Evolutionary conservation across 2,329 filamentous ascomycete species (phyloP), one percentile per base, ranked within the genome.

Genomic region (Exophiala sp.): DNA sequence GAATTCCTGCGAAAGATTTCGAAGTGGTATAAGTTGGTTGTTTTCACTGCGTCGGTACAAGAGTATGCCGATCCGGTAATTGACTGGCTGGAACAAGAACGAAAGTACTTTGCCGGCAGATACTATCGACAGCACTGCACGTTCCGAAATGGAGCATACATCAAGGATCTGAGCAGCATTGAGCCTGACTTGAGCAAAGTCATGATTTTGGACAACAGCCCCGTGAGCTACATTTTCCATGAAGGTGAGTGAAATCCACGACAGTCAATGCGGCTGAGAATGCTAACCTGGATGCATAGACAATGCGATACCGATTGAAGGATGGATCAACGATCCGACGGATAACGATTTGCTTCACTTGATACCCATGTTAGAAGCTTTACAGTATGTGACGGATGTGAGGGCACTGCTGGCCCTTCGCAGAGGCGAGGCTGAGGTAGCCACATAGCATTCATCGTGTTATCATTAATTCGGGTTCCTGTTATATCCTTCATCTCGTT

Each of bases 61-160:
- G 94, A 99, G 71, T 99, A 99, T 67, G 94, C 94, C 53, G 94
- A 99, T 71, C 94, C 94, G 0, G 94, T 99, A 52, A 97, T 99
- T 68, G 94, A 99, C 78, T 97, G 91, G 91, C 81, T 99, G 56
- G 94, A 99, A 73, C 86, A 90, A 62, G 94, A 99, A 73, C 85
- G 91, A 66, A 97, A 97, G 74, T 97, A 90, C 75, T 99, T 99
- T 73, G 88, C 88, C 34, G 89, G 86, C 38, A 80, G 94, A 62
- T 97, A 94, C 75, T 99, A 99, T 72, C 84, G 94, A 51, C 94
- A 99, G 70, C 92, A 99, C 72, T 99, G 94, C 77, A 97, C 94
- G 18, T 91, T 90, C 68, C 83, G 94, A 50, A 94, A 96, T 65
- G 92, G 92, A 46, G 91, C 92, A 32, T 99, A 96, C 68, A 97